Evolutionary conservation across 1,139 yeast genomes (phyloP).

Genomic region (Hemisphaericaspora xylofermentans): DNA sequence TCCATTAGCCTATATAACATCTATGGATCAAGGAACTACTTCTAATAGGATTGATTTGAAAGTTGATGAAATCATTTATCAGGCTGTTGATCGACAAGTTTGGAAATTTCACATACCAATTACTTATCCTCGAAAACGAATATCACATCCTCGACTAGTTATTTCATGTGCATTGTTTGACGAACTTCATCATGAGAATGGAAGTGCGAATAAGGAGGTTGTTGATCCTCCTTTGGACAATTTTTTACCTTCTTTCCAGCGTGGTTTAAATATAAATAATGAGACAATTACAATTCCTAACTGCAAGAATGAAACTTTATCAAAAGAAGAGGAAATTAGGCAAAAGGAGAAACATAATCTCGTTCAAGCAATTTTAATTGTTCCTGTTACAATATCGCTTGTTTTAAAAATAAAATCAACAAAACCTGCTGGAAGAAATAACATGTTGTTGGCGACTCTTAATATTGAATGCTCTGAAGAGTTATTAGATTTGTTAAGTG

Average conservation of each 20-base stretch:
- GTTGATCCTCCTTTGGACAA: constrained; percentile 3
- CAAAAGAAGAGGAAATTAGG: constrained; percentile 1
- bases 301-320: not conserved
- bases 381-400: constrained; percentile 27
- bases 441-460: constrained; percentile 51
- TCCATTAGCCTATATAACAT: not conserved
- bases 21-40: constrained; percentile 8
- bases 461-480: constrained; percentile 56
- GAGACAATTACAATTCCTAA: not conserved
- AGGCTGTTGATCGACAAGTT: constrained; percentile 16
- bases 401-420: constrained; percentile 58
- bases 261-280: not conserved
- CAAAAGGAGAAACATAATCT: not conserved
- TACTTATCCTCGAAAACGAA: constrained; percentile 37
- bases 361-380: constrained; percentile 7
- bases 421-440: constrained; percentile 56
- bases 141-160: constrained; percentile 29
- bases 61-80: constrained; percentile 12
- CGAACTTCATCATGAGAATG: constrained; percentile 13
- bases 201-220: not conserved
- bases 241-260: not conserved
- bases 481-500: constrained; percentile 23
- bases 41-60: constrained; percentile 18
- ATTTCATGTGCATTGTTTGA: constrained; percentile 27
- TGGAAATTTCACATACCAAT: constrained; percentile 40